Conservation (phyloP, 441 rosid species). For the Gossypium schwendimanii region DNA sequence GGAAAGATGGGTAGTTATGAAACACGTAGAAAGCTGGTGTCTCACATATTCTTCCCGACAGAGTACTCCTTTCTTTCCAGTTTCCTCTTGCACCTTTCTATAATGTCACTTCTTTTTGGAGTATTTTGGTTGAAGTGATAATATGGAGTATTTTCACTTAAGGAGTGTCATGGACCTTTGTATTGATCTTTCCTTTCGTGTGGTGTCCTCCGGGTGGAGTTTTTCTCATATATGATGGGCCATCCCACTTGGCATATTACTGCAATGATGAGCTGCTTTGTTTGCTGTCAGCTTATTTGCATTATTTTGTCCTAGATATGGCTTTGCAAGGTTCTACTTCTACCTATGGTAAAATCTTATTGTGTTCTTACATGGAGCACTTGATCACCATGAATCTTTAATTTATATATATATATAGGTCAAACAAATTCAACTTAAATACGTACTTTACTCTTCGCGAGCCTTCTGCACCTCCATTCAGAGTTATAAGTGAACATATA, state of each 20-base stretch:
- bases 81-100: neutral
- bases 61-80: neutral
- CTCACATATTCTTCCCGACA: neutral
- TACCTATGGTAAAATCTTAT: neutral
- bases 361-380: conserved; percentile 3
- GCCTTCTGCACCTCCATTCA: neutral
- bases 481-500: neutral
- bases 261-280: neutral
- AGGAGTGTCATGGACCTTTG: neutral
- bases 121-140: neutral
- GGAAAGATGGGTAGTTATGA: neutral
- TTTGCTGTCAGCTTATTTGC: neutral
- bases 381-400: neutral
- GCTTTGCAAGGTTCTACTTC: neutral
- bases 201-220: neutral
- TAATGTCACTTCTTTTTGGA: neutral
- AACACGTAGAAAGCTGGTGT: neutral
- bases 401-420: neutral
- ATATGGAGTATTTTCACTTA: neutral
- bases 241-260: neutral
- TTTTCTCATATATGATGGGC: neutral
- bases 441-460: neutral
- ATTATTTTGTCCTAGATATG: neutral
- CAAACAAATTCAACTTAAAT: neutral
- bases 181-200: neutral